Conservation (phyloP, 2,329 filamentous ascomycete species). For the Trichoderma semiorbis region DNA sequence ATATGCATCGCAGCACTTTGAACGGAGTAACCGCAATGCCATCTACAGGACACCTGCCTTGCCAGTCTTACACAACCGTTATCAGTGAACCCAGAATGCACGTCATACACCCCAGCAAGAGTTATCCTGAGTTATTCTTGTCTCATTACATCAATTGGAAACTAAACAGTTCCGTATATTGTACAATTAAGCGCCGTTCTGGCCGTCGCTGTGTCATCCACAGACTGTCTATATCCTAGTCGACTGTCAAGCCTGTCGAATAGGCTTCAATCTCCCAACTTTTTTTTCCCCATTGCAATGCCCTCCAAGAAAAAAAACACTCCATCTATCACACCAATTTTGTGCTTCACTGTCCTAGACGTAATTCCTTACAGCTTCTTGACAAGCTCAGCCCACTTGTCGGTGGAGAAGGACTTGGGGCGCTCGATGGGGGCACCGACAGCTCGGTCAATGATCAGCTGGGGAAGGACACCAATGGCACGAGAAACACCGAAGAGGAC, state of each 20-base stretch:
- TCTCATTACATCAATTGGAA: conserved; percentile 22
- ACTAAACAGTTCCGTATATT: conserved; percentile 24
- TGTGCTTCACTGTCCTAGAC: not conserved
- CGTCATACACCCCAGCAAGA: not conserved
- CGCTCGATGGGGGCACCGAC: conserved; percentile 96
- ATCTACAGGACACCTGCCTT: not conserved
- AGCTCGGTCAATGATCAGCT: conserved; percentile 99
- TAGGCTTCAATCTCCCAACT: conserved; percentile 1
- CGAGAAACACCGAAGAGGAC: conserved; percentile 98
- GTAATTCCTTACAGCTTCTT: conserved; percentile 72
- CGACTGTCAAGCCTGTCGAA: not conserved
- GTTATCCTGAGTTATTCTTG: conserved; percentile 8
- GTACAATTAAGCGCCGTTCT: conserved; percentile 26
- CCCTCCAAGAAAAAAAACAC: not conserved
- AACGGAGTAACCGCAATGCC: not conserved
- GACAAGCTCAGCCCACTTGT: conserved; percentile 90
- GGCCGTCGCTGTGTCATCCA: conserved; percentile 22
- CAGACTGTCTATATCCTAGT: conserved; percentile 23
- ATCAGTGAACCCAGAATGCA: not conserved
- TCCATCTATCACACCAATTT: conserved; percentile 5
- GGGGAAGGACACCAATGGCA: conserved; percentile 95
- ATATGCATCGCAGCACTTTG: not conserved
- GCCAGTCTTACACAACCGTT: not conserved
- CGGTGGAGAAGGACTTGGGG: conserved; percentile 98
- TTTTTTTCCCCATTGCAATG: conserved; percentile 4